Evolutionary conservation across 192 early-diverging fungal genomes (phyloP).

Genomic region (Coemansia guatemalensis): DNA sequence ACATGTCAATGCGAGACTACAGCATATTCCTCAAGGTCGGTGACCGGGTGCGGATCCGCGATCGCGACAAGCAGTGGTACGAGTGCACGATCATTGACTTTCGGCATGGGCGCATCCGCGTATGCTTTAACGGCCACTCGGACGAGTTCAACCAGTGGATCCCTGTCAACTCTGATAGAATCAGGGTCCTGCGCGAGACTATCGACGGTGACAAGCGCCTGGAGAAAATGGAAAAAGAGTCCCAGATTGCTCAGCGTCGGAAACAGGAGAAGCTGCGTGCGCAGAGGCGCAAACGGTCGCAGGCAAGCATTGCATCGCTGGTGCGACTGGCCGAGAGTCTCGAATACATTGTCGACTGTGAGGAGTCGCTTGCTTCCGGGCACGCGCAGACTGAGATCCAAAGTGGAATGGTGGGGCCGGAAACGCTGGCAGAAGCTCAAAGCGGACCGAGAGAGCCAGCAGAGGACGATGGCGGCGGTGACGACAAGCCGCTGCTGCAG

Average conservation of each 20-base stretch:
- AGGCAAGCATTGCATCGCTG: constrained; percentile 26
- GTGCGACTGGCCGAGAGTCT: constrained; percentile 44
- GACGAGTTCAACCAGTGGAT: constrained; percentile 50
- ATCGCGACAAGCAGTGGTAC: constrained; percentile 51
- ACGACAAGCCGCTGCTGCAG: constrained; percentile 38
- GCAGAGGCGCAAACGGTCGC: constrained; percentile 19
- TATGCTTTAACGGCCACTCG: constrained; percentile 39
- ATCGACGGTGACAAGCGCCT: constrained; percentile 40
- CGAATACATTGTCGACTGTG: constrained; percentile 41
- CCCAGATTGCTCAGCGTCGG: constrained; percentile 22
- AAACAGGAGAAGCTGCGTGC: constrained; percentile 34
- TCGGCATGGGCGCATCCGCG: constrained; percentile 44
- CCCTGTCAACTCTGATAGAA: constrained; percentile 47
- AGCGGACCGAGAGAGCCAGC: not conserved
- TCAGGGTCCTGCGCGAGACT: constrained; percentile 41
- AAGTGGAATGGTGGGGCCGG: not conserved
- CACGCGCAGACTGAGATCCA: not conserved
- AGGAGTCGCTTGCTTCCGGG: not conserved
- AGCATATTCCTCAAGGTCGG: constrained; percentile 38
- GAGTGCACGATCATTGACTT: constrained; percentile 45
- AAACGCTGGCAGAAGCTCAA: not conserved
- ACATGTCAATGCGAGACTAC: constrained; percentile 50
- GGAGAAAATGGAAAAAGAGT: constrained; percentile 31
- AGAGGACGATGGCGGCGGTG: constrained; percentile 5
- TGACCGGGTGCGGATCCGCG: constrained; percentile 47